phyloP scores from a whole-genome alignment of 2,329 filamentous ascomycete genomes.

The Exophiala phaeomuriformis region DNA sequence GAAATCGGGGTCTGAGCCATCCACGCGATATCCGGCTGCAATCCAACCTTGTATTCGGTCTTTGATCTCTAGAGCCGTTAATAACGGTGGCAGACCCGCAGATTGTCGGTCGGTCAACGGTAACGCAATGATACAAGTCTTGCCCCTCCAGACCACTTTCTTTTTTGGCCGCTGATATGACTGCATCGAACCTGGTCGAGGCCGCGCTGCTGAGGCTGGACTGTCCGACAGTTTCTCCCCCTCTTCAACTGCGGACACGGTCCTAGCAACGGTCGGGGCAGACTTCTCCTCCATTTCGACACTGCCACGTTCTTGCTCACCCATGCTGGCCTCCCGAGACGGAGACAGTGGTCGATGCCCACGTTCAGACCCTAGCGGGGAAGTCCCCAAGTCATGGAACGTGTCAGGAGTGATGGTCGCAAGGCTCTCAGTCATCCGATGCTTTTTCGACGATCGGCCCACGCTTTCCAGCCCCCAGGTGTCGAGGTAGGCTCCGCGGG shows the following conservation, averaged over 20 bases:
- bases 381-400: conserved; percentile 22
- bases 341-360: conserved; percentile 3
- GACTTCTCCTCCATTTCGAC: conserved; percentile 4
- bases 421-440: conserved; percentile 19
- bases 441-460: conserved; percentile 1
- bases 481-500: conserved; percentile 13
- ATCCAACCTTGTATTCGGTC: conserved; percentile 37
- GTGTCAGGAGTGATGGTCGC: conserved; percentile 25
- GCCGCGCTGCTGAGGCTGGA: conserved; percentile 34
- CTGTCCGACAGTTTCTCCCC: conserved; percentile 8
- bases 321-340: conserved; percentile 7
- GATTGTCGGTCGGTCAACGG: conserved; percentile 62
- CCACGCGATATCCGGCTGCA: conserved; percentile 38
- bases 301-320: conserved; percentile 3
- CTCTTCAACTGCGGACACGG: conserved; percentile 2
- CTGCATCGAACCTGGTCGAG: conserved; percentile 39
- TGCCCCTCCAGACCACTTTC: conserved; percentile 67
- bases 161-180: conserved; percentile 49
- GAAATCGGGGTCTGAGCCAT: conserved; percentile 34
- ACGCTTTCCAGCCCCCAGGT: conserved; percentile 12
- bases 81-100: conserved; percentile 36
- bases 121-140: conserved; percentile 63
- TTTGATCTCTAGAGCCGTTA: conserved; percentile 37
- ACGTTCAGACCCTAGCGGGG: conserved; percentile 6
- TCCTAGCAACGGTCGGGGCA: conserved; percentile 6